These are phyloP conservation scores for Suillus subluteus DNA, from an alignment of 768 basidiomycete species.

Conservation along the genomic window DNA sequence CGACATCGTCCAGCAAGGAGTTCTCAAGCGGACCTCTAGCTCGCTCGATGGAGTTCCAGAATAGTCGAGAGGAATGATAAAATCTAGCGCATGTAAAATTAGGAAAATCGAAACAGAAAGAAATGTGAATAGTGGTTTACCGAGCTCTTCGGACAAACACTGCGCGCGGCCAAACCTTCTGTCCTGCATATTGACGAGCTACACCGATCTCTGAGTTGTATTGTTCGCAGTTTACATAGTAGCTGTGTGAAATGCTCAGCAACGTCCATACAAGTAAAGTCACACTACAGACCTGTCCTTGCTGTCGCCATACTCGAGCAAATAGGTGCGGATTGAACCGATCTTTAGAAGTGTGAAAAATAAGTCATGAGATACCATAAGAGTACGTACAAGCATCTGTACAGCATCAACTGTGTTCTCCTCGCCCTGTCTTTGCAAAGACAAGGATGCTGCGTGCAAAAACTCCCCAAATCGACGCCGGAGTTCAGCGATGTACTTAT, in stretches of 20 bases:
- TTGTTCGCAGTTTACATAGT: conserved; percentile 58
- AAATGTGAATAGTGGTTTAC: conserved; percentile 36
- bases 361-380: not conserved
- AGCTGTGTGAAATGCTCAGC: conserved; percentile 39
- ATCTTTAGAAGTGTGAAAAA: not conserved
- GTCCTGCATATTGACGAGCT: conserved; percentile 68
- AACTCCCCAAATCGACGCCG: conserved; percentile 68
- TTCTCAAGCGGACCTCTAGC: conserved; percentile 62
- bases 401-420: conserved; percentile 85
- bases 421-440: conserved; percentile 72
- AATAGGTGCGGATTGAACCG: conserved; percentile 63
- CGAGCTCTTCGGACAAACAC: conserved; percentile 68
- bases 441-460: conserved; percentile 70
- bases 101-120: conserved; percentile 8
- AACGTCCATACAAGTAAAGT: conserved; percentile 16
- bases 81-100: conserved; percentile 39
- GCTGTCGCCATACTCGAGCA: conserved; percentile 78
- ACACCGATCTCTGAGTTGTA: conserved; percentile 64
- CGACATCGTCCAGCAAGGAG: conserved; percentile 67
- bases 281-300: conserved; percentile 46
- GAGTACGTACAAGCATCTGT: conserved; percentile 37
- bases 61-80: conserved; percentile 68
- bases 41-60: conserved; percentile 78
- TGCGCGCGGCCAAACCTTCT: conserved; percentile 79
- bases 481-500: conserved; percentile 60